A percentile compares a stretch with the other conserved stretches of the same genome.
Evolutionary conservation across 1,139 yeast species (phyloP).

Genomic region (Arxiozyma heterogenica): DNA sequence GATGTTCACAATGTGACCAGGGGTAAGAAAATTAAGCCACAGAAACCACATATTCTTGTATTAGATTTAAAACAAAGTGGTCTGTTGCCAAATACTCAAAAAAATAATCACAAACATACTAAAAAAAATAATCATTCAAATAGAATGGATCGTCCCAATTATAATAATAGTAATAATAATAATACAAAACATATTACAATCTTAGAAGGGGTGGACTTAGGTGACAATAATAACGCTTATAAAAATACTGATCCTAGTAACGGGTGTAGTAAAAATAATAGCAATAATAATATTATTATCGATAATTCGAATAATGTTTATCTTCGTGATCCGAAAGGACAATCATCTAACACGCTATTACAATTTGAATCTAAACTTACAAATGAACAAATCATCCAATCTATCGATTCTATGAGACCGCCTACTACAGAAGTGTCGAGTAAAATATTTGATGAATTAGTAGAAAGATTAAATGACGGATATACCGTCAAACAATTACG

Average conservation of each 20-base stretch:
- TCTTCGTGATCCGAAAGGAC: not conserved
- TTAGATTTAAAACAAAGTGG: conserved; percentile 17
- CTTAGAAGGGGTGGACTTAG: conserved; percentile 26
- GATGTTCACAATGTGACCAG: conserved; percentile 7
- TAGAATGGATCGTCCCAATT: not conserved
- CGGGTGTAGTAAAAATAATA: no score
- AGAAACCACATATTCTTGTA: conserved; percentile 22
- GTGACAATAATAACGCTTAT: not conserved
- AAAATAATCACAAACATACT: not conserved
- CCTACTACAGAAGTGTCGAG: conserved; percentile 19
- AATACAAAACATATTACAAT: conserved; percentile 10
- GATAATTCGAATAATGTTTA: no score
- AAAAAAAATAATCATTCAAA: not conserved
- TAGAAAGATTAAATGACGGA: conserved; percentile 19
- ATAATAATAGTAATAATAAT: no score
- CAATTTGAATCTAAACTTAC: conserved; percentile 23
- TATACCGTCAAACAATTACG: conserved; percentile 29
- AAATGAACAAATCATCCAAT: conserved; percentile 24
- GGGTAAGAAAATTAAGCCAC: conserved; percentile 26
- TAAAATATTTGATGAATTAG: conserved; percentile 25
- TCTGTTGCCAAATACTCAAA: not conserved
- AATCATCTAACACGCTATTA: conserved; percentile 6
- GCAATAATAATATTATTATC: no score
- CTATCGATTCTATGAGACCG: conserved; percentile 29
- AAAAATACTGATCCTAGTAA: no score